Evolutionary conservation across 2,329 filamentous ascomycete genomes (phyloP).

Genomic region (Myrmaecium sp.): DNA sequence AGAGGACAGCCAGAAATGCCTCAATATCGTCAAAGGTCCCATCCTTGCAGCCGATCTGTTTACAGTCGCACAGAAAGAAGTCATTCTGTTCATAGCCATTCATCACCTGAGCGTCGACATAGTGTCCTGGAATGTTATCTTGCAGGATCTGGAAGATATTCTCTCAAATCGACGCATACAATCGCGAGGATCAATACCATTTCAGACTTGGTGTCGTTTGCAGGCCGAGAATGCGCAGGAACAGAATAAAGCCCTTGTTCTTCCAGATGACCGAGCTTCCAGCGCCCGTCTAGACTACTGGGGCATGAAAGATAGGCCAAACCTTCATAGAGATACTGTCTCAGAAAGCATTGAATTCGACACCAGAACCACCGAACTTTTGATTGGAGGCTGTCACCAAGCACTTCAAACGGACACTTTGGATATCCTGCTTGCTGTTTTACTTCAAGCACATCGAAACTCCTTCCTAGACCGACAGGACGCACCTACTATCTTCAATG

Average conservation of each 20-base stretch:
- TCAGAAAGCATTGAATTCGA: slow-evolving; percentile 16
- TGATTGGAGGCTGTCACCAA: slow-evolving; percentile 14
- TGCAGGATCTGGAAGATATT: slow-evolving; percentile 21
- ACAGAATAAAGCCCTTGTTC: too few relatives aligned
- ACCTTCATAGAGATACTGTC: slow-evolving; percentile 17
- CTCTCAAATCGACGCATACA: too few relatives aligned
- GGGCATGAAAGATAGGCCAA: slow-evolving; percentile 17
- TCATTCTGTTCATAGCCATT: slow-evolving; percentile 15
- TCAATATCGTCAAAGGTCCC: slow-evolving; percentile 19
- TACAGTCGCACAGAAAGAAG: slow-evolving; percentile 12
- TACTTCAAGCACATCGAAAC: slow-evolving; percentile 26
- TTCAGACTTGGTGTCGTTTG: too few relatives aligned
- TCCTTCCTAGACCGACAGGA: slow-evolving; percentile 22
- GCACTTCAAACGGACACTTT: slow-evolving; percentile 18
- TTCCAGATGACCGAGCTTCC: too few relatives aligned
- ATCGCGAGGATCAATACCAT: too few relatives aligned
- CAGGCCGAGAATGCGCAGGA: too few relatives aligned
- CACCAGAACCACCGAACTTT: too few relatives aligned
- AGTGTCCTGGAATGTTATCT: slow-evolving; percentile 23
- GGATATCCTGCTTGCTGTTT: slow-evolving; percentile 18
- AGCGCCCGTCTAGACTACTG: too few relatives aligned
- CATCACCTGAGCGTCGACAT: slow-evolving; percentile 22
- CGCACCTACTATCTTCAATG: slow-evolving; percentile 28
- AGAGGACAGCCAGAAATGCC: slow-evolving; percentile 13
- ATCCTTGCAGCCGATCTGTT: slow-evolving; percentile 27